Percentiles rank a stretch among this genome's conserved stretches.
Evolutionary conservation across 441 rosid genomes (phyloP).

Genomic region (Bocquillonia castaneifolia): DNA sequence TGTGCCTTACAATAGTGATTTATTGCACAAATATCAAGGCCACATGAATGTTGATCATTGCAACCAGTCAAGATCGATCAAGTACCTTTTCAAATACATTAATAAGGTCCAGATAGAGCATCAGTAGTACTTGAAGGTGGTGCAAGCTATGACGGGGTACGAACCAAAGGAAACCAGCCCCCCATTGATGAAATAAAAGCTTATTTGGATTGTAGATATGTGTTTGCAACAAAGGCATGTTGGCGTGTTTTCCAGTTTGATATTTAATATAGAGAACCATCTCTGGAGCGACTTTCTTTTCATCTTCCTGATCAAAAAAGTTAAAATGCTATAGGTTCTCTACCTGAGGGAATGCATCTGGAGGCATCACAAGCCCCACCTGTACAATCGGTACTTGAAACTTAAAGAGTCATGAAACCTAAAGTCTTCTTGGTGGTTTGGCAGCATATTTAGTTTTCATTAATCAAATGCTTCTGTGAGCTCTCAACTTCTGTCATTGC

Average conservation of each 20-base stretch:
- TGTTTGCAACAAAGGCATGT: too few relatives aligned
- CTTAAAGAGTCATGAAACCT: background rate
- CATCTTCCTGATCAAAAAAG: too few relatives aligned
- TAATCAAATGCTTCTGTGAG: background rate
- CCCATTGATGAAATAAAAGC: slow-evolving; percentile 9
- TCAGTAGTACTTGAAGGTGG: too few relatives aligned
- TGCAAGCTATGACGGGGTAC: too few relatives aligned
- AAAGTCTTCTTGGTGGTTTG: background rate
- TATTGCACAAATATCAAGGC: background rate
- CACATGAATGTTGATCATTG: background rate
- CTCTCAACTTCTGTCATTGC: background rate
- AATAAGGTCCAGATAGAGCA: too few relatives aligned
- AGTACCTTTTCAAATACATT: too few relatives aligned
- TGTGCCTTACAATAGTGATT: background rate
- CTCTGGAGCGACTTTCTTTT: too few relatives aligned
- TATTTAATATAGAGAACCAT: too few relatives aligned
- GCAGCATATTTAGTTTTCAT: background rate
- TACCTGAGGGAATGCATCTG: slow-evolving; percentile 23
- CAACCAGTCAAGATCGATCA: background rate
- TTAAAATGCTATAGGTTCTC: too few relatives aligned
- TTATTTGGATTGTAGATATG: slow-evolving; percentile 2
- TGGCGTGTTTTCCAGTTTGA: too few relatives aligned
- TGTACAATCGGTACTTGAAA: background rate
- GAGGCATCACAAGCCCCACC: background rate
- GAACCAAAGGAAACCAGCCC: too few relatives aligned